phyloP scores from a whole-genome alignment of 768 basidiomycete species.

The Podaxis rugospora region DNA sequence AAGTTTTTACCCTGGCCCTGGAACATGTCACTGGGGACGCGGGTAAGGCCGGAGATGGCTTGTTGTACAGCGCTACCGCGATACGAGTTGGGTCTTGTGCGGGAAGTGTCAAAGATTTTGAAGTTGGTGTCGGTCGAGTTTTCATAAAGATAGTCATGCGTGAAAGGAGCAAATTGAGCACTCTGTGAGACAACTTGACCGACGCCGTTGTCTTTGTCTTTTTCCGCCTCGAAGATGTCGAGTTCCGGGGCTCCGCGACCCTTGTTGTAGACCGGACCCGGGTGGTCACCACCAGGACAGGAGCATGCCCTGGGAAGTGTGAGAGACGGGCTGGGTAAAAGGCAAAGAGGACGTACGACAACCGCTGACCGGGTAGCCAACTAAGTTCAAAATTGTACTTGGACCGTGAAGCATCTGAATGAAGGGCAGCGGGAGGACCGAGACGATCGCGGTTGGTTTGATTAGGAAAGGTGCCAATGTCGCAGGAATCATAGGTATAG shows the following conservation, averaged over 20 bases:
- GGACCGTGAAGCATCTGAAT: conserved; percentile 39
- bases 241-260: conserved; percentile 82
- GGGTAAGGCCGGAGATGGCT: conserved; percentile 43
- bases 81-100: conserved; percentile 35
- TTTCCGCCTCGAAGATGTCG: conserved; percentile 76
- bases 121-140: conserved; percentile 29
- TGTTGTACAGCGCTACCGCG: conserved; percentile 58
- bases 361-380: conserved; percentile 74
- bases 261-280: conserved; percentile 49
- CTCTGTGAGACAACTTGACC: conserved; percentile 71
- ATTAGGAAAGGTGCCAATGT: conserved; percentile 75
- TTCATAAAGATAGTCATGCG: conserved; percentile 35
- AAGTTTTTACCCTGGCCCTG: conserved; percentile 44
- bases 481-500: conserved; percentile 70
- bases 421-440: conserved; percentile 59
- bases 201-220: conserved; percentile 40
- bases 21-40: conserved; percentile 49
- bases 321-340: background rate
- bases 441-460: conserved; percentile 51
- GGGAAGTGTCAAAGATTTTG: conserved; percentile 25
- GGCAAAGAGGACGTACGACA: conserved; percentile 44
- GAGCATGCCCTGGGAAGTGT: conserved; percentile 56
- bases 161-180: conserved; percentile 62
- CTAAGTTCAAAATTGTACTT: conserved; percentile 62
- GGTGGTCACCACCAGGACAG: conserved; percentile 72